Base-by-base conservation (phyloP, 2,329 filamentous ascomycete species). In the Scopulariopsis brevicaulis region DNA sequence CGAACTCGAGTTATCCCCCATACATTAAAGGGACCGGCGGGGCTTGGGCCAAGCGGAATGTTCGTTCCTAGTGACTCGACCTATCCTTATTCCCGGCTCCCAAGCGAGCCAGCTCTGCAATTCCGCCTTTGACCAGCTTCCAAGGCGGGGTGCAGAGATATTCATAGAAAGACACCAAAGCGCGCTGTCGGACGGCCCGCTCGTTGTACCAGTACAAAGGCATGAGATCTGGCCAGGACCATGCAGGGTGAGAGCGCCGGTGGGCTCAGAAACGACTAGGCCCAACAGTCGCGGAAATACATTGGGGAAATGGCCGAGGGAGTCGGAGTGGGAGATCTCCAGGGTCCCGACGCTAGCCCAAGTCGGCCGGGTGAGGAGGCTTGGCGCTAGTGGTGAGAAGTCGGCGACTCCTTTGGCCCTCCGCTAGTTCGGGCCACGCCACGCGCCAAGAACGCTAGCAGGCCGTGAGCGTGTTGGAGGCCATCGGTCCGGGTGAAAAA, bases 401-500 rank as follows among this genome's bases (percentile, higher is more conserved):
- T 46, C 15, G 40, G 40, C 40, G 14, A 46, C 14, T n/a, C 18
- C 40, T n/a, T 46, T 46, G 14, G 28, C 7, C n/a, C 40, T 46
- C 14, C 18, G 40, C 40, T n/a, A 46, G 46, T 11, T 35, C 40
- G 28, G 28, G 24, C 55, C 43, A 50, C 55, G 55, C 34, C 55
- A 50, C 50, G 43, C 55, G 55, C 55, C 43, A 56, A 50, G 43
- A 22, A 56, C 34, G 22, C 51, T 56, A 50, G 22, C 46, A 50
- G 5, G 46, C n/a, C 24, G 46, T 22, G 20, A 22, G n/a, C 28
- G 28, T 32, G 28, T 32, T 50, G 11, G 6, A 50, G 40, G 6
- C 40, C 40, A 46, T 32, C 28, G 8, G 28, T 32, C 28, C 28
- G 28, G 18, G 18, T n/a, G 14, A 46, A n/a, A 46, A 46, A n/a